phyloP scores from a whole-genome alignment of 176 grass and related monocot species.

The Ampelocalamus luodianensis region DNA sequence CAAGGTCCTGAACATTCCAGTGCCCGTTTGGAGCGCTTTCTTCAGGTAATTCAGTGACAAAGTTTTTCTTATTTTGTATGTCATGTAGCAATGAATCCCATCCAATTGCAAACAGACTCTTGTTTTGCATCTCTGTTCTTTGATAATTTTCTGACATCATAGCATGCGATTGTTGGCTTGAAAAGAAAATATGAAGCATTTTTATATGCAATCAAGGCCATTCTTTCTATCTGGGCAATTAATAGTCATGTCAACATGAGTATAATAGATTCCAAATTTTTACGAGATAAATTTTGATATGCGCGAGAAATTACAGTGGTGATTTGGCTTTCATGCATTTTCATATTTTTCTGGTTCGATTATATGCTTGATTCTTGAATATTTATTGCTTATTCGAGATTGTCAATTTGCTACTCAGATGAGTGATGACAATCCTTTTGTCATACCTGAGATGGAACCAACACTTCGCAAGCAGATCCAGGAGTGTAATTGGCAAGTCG shows the following conservation, averaged over 20 bases:
- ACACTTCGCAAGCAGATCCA: slow-evolving; percentile 96
- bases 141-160: background rate
- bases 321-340: background rate
- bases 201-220: background rate
- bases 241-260: background rate
- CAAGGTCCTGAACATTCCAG: slow-evolving; percentile 98
- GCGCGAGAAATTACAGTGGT: background rate
- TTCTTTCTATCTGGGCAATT: background rate
- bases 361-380: slow-evolving; percentile 20
- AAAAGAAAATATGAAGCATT: background rate
- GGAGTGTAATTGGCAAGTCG: slow-evolving; percentile 97
- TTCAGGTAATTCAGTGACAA: slow-evolving; percentile 62
- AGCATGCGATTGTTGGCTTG: background rate
- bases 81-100: slow-evolving; percentile 10
- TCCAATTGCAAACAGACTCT: background rate
- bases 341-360: background rate
- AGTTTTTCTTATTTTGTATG: background rate
- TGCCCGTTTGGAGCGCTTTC: slow-evolving; percentile 86
- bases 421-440: slow-evolving; percentile 94
- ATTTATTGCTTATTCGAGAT: background rate
- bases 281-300: background rate
- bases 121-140: slow-evolving; percentile 15
- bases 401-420: slow-evolving; percentile 56
- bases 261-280: background rate
- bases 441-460: slow-evolving; percentile 95